phyloP scores from a whole-genome alignment of 768 basidiomycete genomes.

The Suillus brevipes region DNA sequence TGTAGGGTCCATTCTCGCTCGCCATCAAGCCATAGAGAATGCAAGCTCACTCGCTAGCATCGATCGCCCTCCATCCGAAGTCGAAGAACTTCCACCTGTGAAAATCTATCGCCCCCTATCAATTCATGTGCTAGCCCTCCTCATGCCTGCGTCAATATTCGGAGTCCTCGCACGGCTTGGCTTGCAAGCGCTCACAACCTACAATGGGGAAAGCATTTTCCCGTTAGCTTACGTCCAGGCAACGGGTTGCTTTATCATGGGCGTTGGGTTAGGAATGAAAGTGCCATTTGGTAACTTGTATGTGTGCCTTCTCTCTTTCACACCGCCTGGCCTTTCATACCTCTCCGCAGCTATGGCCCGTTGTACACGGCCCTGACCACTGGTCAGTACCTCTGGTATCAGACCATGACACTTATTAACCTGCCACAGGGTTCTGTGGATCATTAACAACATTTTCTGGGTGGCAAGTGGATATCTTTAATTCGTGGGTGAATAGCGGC shows the following conservation, averaged over 20 bases:
- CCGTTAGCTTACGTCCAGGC: conserved; percentile 84
- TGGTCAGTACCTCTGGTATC: conserved; percentile 42
- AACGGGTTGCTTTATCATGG: conserved; percentile 91
- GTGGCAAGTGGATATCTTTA: conserved; percentile 90
- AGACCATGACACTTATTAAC: conserved; percentile 3
- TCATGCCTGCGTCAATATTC: conserved; percentile 81
- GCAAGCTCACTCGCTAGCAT: conserved; percentile 42
- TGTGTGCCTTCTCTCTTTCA: conserved; percentile 51
- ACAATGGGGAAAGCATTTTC: conserved; percentile 76
- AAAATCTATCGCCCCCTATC: conserved; percentile 56
- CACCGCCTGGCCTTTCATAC: conserved; percentile 12
- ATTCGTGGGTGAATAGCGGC: conserved; percentile 76
- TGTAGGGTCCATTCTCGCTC: conserved; percentile 37
- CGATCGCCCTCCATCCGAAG: conserved; percentile 40
- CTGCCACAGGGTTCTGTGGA: conserved; percentile 79
- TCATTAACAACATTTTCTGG: conserved; percentile 95
- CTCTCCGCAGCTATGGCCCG: conserved; percentile 71
- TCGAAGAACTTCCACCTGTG: conserved; percentile 32
- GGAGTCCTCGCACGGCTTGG: conserved; percentile 86
- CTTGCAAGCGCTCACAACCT: conserved; percentile 68
- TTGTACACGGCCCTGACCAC: conserved; percentile 88
- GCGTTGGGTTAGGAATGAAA: conserved; percentile 68
- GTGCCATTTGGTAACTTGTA: conserved; percentile 75
- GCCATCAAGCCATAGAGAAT: conserved; percentile 31
- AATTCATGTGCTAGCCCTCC: conserved; percentile 62